Conservation (phyloP, 148 eudicot species). For the Euryodendron excelsum region DNA sequence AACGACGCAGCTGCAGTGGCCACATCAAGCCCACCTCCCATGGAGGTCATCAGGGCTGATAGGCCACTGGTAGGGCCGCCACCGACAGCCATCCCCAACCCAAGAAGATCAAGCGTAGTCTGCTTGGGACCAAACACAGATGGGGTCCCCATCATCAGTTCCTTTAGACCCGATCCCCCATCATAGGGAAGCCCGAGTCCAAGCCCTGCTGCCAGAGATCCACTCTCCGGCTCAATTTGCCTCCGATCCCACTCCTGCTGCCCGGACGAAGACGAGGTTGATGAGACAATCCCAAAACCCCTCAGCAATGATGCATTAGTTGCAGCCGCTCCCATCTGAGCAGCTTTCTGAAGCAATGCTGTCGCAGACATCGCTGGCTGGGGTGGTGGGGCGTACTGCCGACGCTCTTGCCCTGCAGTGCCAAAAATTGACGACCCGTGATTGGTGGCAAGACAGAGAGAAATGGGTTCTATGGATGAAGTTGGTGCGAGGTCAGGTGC, state of each 20-base stretch:
- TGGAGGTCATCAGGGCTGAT: constrained; percentile 69
- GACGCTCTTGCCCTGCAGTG: constrained; percentile 52
- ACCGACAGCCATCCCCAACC: constrained; percentile 78
- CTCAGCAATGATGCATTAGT: constrained; percentile 65
- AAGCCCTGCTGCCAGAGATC: constrained; percentile 46
- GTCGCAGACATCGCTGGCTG: constrained; percentile 94
- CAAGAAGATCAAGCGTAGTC: constrained; percentile 87
- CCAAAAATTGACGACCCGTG: constrained; percentile 70
- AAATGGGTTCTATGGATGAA: constrained; percentile 49
- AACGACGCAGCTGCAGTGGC: constrained; percentile 40
- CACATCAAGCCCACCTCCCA: constrained; percentile 61
- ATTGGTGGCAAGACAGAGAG: constrained; percentile 73
- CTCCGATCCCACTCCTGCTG: constrained; percentile 41
- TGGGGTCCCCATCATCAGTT: constrained; percentile 76
- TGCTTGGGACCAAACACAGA: constrained; percentile 76
- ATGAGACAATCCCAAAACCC: constrained; percentile 68
- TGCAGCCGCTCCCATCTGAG: constrained; percentile 72
- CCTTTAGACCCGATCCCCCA: constrained; percentile 69
- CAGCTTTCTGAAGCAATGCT: constrained; percentile 88
- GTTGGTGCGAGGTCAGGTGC: constrained; percentile 39
- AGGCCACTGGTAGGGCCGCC: constrained; percentile 52
- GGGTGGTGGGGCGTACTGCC: constrained; percentile 62
- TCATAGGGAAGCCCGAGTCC: constrained; percentile 64
- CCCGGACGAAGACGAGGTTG: constrained; percentile 35
- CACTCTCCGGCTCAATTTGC: constrained; percentile 46